These are phyloP conservation scores for Colletotrichum sp. DNA, from an alignment of 2,329 filamentous ascomycete species.

Conservation along the genomic window DNA sequence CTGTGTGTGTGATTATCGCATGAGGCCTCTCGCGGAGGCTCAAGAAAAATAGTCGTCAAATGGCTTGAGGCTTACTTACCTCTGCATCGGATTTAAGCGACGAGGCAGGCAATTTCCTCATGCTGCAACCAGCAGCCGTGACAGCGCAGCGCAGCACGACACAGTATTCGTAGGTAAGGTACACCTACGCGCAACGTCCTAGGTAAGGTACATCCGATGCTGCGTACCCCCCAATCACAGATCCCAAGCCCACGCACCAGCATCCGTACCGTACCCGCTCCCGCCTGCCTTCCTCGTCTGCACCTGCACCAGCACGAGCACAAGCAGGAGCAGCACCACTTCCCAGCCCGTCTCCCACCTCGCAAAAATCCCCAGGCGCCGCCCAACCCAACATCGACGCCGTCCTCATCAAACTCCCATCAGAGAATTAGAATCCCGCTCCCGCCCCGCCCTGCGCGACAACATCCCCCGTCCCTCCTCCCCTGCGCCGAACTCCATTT, in stretches of 20 bases:
- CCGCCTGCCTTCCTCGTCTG: neutral
- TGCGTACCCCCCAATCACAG: neutral
- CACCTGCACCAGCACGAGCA: neutral
- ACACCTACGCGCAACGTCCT: neutral
- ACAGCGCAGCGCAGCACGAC: neutral
- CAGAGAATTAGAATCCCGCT: conserved; percentile 12
- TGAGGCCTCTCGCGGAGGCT: neutral
- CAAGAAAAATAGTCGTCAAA: neutral
- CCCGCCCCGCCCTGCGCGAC: conserved; percentile 9
- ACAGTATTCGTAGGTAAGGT: neutral
- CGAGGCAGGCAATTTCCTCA: conserved; percentile 1
- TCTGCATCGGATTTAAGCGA: conserved; percentile 12
- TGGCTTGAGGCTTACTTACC: neutral
- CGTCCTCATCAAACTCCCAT: conserved; percentile 1
- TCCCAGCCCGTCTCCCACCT: neutral
- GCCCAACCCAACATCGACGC: conserved; percentile 14
- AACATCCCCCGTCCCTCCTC: neutral
- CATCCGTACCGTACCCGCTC: neutral
- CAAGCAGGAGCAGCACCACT: neutral
- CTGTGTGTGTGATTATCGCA: neutral
- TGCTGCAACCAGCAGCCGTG: neutral
- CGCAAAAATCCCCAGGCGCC: conserved; percentile 16
- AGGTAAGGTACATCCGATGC: neutral
- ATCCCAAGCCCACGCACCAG: neutral
- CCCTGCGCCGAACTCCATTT: conserved; percentile 1